Base-by-base conservation (phyloP, 1,284 basidiomycete genomes). In the Phylloporus sp. region DNA sequence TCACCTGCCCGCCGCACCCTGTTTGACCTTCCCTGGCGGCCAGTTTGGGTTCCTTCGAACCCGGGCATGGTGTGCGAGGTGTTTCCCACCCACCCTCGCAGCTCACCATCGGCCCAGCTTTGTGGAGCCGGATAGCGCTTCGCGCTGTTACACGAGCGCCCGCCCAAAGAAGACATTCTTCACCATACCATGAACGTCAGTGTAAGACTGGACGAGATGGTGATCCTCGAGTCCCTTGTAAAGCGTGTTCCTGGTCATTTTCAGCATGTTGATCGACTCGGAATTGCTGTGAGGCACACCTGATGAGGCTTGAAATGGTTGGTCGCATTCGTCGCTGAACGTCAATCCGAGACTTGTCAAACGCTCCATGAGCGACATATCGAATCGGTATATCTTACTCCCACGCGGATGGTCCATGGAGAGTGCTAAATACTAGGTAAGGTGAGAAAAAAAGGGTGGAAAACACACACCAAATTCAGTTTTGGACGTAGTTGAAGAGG, bases 401-500 rank as follows among this genome's bases (percentile, higher is more conserved):
- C 89, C 88, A 2, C 77, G 79, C 5, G 75, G 71, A 70, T 85
- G 86, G 55, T 91, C 88, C 76, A 86, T 80, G 3, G 89, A 89
- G 0, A 90, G 77, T 3, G 81, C 88, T 89, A 60, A 25, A 62
- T 49, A 45, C 35, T 60, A 27, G 27, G 61, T 68, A 52, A 73
- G 58, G 6, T 8, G 45, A 27, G n/a, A n/a, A n/a, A n/a, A n/a
- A n/a, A n/a, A n/a, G n/a, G n/a, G n/a, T n/a, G n/a, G n/a, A n/a
- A n/a, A n/a, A n/a, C n/a, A n/a, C n/a, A n/a, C n/a, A n/a, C n/a
- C n/a, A n/a, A n/a, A 65, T 88, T 89, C 56, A 93, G 71, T 0
- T 83, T 91, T 0, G 91, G 91, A 5, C 91, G 85, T 3, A 93
- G 82, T 77, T 93, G 92, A 4, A 86, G 81, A 1, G 92, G 91